Conservation (phyloP, 257 asterid species). For the Vinca minor region DNA sequence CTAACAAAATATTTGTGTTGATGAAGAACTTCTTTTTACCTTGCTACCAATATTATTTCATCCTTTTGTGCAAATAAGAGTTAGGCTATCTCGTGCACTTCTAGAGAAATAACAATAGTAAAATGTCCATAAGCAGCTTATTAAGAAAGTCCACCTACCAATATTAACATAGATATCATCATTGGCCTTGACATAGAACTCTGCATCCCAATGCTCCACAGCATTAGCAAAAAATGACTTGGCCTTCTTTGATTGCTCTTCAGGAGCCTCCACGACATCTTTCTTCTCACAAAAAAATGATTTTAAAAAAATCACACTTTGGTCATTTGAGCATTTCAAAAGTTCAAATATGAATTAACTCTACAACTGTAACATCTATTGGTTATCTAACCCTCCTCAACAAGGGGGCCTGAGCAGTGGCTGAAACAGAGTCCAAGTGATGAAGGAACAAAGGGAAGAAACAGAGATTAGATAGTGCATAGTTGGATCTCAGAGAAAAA, state of each 20-base stretch:
- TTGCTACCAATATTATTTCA: neutral
- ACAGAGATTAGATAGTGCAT: neutral
- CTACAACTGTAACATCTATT: neutral
- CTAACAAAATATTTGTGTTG: neutral
- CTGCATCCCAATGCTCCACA: conserved; percentile 84
- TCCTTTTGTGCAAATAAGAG: neutral
- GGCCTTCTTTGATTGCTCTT: conserved; percentile 56
- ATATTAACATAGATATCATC: conserved; percentile 79
- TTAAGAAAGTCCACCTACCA: conserved; percentile 34
- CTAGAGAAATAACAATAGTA: neutral
- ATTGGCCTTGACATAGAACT: conserved; percentile 66
- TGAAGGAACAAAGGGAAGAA: neutral
- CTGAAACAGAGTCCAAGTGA: neutral
- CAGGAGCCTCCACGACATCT: conserved; percentile 58
- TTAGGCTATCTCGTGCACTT: no score
- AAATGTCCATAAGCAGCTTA: neutral
- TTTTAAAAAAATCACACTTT: conserved; percentile 6
- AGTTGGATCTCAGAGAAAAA: neutral
- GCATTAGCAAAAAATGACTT: conserved; percentile 63
- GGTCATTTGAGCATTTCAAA: conserved; percentile 4
- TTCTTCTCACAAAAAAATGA: conserved; percentile 46
- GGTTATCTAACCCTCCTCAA: neutral
- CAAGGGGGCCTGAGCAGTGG: no score
- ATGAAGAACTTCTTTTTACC: neutral
- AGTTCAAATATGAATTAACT: neutral